These are phyloP conservation scores for Apiospora rasikravindrae DNA, from an alignment of 2,329 filamentous ascomycete genomes.

Conservation along the genomic window DNA sequence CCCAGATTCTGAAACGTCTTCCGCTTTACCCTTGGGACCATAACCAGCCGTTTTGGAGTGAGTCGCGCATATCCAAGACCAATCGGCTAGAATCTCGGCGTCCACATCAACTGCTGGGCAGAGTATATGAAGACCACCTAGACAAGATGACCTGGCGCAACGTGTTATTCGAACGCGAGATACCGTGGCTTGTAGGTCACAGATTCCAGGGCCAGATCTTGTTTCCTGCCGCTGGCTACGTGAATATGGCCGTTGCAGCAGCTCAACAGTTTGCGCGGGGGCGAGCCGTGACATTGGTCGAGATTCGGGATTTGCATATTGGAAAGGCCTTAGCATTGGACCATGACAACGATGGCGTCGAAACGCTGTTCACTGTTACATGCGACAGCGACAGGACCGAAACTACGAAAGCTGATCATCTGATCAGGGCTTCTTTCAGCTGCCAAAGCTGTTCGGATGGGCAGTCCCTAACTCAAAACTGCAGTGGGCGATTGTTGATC, in stretches of 20 bases:
- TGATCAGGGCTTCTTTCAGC: conserved; percentile 21
- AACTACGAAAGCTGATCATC: too few relatives aligned
- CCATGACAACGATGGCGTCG: conserved; percentile 27
- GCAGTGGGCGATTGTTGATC: background rate
- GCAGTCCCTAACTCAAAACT: conserved; percentile 1
- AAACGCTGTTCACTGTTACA: conserved; percentile 28
- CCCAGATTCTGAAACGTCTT: conserved; percentile 27
- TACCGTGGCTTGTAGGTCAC: conserved; percentile 50
- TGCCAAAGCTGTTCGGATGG: conserved; percentile 21
- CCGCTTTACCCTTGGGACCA: conserved; percentile 53
- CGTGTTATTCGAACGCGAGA: conserved; percentile 41
- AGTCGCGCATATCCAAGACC: conserved; percentile 41
- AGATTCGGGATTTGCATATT: conserved; percentile 31
- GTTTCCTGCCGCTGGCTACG: conserved; percentile 53
- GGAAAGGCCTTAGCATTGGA: conserved; percentile 27
- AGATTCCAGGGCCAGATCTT: conserved; percentile 49
- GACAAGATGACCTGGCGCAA: conserved; percentile 43
- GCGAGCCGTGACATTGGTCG: background rate
- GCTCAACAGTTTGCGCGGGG: conserved; percentile 22
- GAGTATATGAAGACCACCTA: background rate
- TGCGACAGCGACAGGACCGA: background rate
- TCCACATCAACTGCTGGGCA: background rate
- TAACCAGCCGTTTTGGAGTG: conserved; percentile 41
- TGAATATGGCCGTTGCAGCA: conserved; percentile 50
- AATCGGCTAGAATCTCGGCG: background rate